Conservation (phyloP, 306 rosid species). For the Hippophae rhamnoides region DNA sequence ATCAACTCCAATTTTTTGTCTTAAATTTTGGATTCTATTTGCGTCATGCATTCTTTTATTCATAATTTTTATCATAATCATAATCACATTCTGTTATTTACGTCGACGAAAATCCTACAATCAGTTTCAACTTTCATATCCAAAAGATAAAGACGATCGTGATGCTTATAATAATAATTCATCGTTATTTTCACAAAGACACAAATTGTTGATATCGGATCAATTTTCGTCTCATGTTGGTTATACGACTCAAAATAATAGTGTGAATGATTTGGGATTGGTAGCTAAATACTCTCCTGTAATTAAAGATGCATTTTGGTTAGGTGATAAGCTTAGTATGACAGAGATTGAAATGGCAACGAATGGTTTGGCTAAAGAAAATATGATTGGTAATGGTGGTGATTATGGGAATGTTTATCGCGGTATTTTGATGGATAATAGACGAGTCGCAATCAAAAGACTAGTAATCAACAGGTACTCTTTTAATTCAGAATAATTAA, state of each 20-base stretch:
- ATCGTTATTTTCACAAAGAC: slow-evolving; percentile 21
- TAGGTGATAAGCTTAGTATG: slow-evolving; percentile 22
- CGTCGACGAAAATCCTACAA: slow-evolving; percentile 17
- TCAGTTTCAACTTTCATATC: slow-evolving; percentile 6
- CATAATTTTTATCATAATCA: slow-evolving; percentile 11
- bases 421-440: slow-evolving; percentile 35
- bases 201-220: slow-evolving; percentile 3
- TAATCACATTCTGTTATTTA: slow-evolving; percentile 5
- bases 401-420: slow-evolving; percentile 37
- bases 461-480: slow-evolving; percentile 37
- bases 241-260: slow-evolving; percentile 1
- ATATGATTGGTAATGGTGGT: slow-evolving; percentile 41
- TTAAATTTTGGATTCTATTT: slow-evolving; percentile 37
- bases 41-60: slow-evolving; percentile 8
- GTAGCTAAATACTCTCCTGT: slow-evolving; percentile 3
- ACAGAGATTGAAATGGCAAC: slow-evolving; percentile 43
- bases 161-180: slow-evolving; percentile 7
- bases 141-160: slow-evolving; percentile 11
- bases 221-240: slow-evolving; percentile 3
- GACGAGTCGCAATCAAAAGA: slow-evolving; percentile 41
- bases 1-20: slow-evolving; percentile 28
- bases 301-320: slow-evolving; percentile 17
- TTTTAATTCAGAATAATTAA: neutral
- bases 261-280: slow-evolving; percentile 18
- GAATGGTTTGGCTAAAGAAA: slow-evolving; percentile 30